Evolutionary conservation across 2,329 filamentous ascomycete genomes (phyloP).

Genomic region (Coniochaeta sp.): DNA sequence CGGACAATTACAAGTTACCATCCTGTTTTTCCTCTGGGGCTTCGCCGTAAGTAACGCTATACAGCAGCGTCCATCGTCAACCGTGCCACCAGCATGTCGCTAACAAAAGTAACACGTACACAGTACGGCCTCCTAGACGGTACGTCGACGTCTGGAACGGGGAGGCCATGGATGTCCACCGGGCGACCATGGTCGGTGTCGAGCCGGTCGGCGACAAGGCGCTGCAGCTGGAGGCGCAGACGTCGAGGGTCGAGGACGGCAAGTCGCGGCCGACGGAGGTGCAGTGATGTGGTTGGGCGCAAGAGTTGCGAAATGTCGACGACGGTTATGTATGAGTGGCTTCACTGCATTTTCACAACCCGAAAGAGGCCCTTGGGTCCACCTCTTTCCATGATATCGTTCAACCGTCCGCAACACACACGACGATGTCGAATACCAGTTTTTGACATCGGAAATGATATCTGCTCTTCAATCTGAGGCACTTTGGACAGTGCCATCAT

Average conservation of each 20-base stretch:
- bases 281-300: neutral
- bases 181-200: constrained; percentile 18
- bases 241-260: constrained; percentile 1
- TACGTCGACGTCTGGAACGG: constrained; percentile 23
- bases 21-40: constrained; percentile 5
- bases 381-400: too few species aligned
- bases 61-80: too few species aligned
- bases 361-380: neutral
- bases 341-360: neutral
- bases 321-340: too few species aligned
- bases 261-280: neutral
- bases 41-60: too few species aligned
- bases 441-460: too few species aligned
- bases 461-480: too few species aligned
- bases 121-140: constrained; percentile 36
- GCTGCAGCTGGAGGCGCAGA: constrained; percentile 17
- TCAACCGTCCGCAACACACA: too few species aligned
- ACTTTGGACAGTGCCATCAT: too few species aligned
- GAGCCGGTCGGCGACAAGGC: constrained; percentile 14
- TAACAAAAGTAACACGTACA: neutral
- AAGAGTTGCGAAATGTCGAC: too few species aligned
- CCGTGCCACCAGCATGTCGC: neutral
- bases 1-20: neutral
- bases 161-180: constrained; percentile 21
- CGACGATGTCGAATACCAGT: too few species aligned